These are phyloP conservation scores for Ganoderma resinaceum DNA, from an alignment of 1,284 basidiomycete species.

Conservation along the genomic window DNA sequence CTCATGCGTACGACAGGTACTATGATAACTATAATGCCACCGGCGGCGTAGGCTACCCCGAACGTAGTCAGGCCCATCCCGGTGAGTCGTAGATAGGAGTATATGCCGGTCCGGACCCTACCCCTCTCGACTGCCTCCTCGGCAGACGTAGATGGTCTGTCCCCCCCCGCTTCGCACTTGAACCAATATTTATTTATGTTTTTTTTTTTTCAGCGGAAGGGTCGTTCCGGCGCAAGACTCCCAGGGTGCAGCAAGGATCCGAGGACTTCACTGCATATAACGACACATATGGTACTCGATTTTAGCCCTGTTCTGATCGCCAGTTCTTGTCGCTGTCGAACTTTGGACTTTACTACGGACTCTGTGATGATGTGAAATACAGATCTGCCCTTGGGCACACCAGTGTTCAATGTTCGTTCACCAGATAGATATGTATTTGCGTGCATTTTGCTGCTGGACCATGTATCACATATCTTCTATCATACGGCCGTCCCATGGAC, in stretches of 20 bases:
- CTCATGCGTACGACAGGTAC: constrained; percentile 40
- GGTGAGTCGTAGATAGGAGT: constrained; percentile 49
- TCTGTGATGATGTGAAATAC: constrained; percentile 19
- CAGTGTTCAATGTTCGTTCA: background rate
- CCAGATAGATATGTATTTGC: background rate
- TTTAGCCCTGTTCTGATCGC: constrained; percentile 18
- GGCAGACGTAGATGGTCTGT: constrained; percentile 34
- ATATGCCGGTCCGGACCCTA: constrained; percentile 10
- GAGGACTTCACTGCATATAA: constrained; percentile 32
- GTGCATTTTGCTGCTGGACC: background rate
- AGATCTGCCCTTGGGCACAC: background rate
- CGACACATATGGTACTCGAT: constrained; percentile 19
- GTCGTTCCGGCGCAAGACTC: constrained; percentile 59
- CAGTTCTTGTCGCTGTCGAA: constrained; percentile 11
- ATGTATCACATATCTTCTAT: constrained; percentile 14
- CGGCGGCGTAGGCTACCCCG: constrained; percentile 46
- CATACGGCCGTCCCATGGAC: constrained; percentile 34
- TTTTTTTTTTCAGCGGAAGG: constrained; percentile 52
- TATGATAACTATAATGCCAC: constrained; percentile 30
- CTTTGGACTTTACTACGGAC: constrained; percentile 30
- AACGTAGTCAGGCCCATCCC: constrained; percentile 53
- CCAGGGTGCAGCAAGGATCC: constrained; percentile 45
- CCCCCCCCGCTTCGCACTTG: constrained; percentile 8
- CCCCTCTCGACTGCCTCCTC: constrained; percentile 26
- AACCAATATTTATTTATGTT: constrained; percentile 28